Base-by-base conservation (phyloP, 805 yeast genomes). In the Hanseniaspora clermontiae region DNA sequence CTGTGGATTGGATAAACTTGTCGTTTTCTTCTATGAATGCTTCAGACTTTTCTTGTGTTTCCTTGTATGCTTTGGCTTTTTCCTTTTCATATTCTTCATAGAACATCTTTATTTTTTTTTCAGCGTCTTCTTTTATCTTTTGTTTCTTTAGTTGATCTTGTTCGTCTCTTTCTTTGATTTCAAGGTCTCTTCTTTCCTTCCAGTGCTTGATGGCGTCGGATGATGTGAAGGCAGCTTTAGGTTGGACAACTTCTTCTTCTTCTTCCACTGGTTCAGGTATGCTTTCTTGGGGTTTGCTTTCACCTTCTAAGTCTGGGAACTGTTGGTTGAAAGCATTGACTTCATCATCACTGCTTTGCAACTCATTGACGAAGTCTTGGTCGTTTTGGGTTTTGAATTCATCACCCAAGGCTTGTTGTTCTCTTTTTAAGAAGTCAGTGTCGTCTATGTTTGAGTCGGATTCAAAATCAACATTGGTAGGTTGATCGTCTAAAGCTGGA, bases 11-110 rank as follows among this genome's bases (percentile, higher is more conserved):
- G 68, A 83, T 87, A 68, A 76, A 89, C 34, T 77, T 77, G 67
- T 89, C 96, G 67, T 93, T 82, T 64, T 84, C 81, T 57, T 77
- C 79, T 60, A 86, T 67, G 66, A 84, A 89, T 59, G 78, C 80
- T 61, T 79, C 81, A 62, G 87, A 87, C 62, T 84, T 93, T 52
- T 74, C 73, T 66, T 76, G 74, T 12, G 86, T 83, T 58, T 77
- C 76, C 59, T 79, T 82, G 57, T 82, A 72, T 52, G 81, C 79
- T 61, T 77, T 77, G 54, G 87, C 91, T 69, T 82, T 84, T 73
- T 90, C 90, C 66, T 77, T 74, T 72, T 87, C 89, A 75, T 91
- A 91, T 66, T 83, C 83, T 63, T 87, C 95, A 70, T 91, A 91
- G 69, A 91, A 91, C 61, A 86, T 95, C 68, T 91, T 96, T 65